These are phyloP conservation scores for Gliomastix tumulicola DNA, from an alignment of 2,329 filamentous ascomycete species.

Conservation along the genomic window DNA sequence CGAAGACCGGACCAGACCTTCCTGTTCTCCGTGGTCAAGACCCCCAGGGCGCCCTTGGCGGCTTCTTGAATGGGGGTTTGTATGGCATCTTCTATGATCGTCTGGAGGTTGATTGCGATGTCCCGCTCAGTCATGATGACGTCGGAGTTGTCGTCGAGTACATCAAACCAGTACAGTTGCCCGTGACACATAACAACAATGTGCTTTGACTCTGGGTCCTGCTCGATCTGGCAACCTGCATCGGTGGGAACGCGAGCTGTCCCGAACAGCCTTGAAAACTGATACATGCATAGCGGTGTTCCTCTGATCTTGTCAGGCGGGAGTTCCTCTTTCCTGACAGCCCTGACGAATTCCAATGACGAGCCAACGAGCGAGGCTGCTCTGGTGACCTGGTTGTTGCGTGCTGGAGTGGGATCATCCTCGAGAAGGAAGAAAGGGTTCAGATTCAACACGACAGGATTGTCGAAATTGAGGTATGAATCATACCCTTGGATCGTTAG, in stretches of 20 bases:
- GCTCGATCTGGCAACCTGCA: slow-evolving; percentile 90
- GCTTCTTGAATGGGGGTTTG: slow-evolving; percentile 88
- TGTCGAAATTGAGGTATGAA: slow-evolving; percentile 96
- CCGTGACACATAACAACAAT: slow-evolving; percentile 89
- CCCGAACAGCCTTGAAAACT: slow-evolving; percentile 91
- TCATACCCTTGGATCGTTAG: slow-evolving; percentile 98
- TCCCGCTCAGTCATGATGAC: slow-evolving; percentile 97
- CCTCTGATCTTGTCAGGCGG: slow-evolving; percentile 81
- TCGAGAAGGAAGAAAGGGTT: slow-evolving; percentile 97
- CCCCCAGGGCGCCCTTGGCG: slow-evolving; percentile 88
- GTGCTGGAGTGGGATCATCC: slow-evolving; percentile 91
- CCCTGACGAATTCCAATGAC: slow-evolving; percentile 83
- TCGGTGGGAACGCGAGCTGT: slow-evolving; percentile 92
- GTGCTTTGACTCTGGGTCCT: slow-evolving; percentile 89
- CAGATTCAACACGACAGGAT: slow-evolving; percentile 92
- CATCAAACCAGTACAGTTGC: slow-evolving; percentile 99
- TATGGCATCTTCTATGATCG: slow-evolving; percentile 83
- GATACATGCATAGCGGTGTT: slow-evolving; percentile 92
- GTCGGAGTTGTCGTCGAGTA: slow-evolving; percentile 88
- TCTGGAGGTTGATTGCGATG: slow-evolving; percentile 82
- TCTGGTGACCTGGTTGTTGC: slow-evolving; percentile 93
- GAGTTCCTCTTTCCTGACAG: slow-evolving; percentile 86
- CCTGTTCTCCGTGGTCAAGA: slow-evolving; percentile 91
- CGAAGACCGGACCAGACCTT: slow-evolving; percentile 92
- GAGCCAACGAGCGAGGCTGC: slow-evolving; percentile 90